Evolutionary conservation across 2,329 filamentous ascomycete species (phyloP).

Genomic region (Aspergillus ochraceus): DNA sequence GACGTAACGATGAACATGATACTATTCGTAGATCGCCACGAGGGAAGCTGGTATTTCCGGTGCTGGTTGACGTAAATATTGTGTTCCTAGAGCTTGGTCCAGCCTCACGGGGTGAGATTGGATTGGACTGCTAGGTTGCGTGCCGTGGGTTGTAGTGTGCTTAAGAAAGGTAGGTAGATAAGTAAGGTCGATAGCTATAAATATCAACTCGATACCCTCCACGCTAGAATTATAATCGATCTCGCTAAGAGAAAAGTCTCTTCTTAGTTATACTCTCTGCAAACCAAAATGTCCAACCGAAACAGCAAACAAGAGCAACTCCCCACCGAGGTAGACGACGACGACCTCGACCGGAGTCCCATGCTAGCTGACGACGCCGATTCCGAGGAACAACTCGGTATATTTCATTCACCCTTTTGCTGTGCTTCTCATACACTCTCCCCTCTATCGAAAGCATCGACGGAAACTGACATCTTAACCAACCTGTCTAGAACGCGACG

Average conservation of each 20-base stretch:
- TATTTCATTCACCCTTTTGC: neutral
- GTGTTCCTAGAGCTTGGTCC: neutral
- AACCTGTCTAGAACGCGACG: neutral
- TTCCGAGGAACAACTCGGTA: neutral
- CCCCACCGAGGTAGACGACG: neutral
- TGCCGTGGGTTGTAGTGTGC: neutral
- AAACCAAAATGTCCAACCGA: neutral
- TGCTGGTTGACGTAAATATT: neutral
- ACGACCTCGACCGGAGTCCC: neutral
- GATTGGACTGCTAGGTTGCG: neutral
- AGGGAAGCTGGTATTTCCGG: neutral
- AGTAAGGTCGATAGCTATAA: no score
- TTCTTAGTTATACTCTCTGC: no score
- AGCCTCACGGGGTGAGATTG: no score
- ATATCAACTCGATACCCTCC: no score
- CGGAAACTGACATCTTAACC: neutral
- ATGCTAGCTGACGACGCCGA: neutral
- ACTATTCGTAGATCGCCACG: neutral
- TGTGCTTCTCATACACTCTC: accelerated
- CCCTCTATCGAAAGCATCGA: neutral
- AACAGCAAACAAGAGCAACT: neutral
- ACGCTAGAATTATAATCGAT: no score
- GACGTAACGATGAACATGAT: neutral
- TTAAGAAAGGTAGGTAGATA: no score
- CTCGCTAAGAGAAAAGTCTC: no score